These are phyloP conservation scores for Musa balbisiana DNA, from an alignment of 202 grass and related monocot genomes.

Conservation along the genomic window DNA sequence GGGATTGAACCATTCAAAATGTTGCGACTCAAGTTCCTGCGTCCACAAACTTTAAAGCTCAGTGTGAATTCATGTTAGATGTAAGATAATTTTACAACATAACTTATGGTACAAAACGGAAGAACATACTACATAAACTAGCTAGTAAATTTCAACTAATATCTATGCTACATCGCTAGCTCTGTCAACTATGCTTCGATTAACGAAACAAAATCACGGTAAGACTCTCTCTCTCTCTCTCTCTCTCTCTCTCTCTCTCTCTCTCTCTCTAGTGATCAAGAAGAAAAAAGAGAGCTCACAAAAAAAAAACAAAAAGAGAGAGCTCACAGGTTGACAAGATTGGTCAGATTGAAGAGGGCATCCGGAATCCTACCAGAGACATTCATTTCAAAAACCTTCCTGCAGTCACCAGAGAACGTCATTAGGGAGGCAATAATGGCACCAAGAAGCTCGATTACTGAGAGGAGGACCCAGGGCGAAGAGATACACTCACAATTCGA, in stretches of 20 bases:
- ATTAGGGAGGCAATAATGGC: background rate
- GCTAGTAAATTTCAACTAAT: background rate
- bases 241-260: background rate
- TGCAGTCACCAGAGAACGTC: slow-evolving; percentile 5
- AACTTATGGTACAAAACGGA: background rate
- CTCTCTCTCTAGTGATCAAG: background rate
- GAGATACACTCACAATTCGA: background rate
- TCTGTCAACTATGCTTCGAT: too few relatives aligned
- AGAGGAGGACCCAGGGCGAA: background rate
- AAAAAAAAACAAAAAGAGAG: background rate
- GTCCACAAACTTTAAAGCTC: slow-evolving; percentile 10
- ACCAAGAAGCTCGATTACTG: background rate
- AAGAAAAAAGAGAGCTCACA: background rate
- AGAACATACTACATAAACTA: background rate
- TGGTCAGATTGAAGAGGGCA: slow-evolving; percentile 37
- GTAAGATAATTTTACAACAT: background rate
- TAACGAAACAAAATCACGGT: too few relatives aligned
- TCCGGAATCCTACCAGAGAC: slow-evolving; percentile 27
- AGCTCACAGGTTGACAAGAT: slow-evolving; percentile 46
- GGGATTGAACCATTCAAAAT: slow-evolving; percentile 43
- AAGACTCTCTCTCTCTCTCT: background rate
- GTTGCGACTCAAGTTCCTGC: slow-evolving; percentile 61
- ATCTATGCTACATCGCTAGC: background rate
- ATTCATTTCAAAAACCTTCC: slow-evolving; percentile 33
- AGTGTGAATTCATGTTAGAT: background rate